Evolutionary conservation across 805 yeast genomes (phyloP).

Genomic region (Yarrowia osloensis): DNA sequence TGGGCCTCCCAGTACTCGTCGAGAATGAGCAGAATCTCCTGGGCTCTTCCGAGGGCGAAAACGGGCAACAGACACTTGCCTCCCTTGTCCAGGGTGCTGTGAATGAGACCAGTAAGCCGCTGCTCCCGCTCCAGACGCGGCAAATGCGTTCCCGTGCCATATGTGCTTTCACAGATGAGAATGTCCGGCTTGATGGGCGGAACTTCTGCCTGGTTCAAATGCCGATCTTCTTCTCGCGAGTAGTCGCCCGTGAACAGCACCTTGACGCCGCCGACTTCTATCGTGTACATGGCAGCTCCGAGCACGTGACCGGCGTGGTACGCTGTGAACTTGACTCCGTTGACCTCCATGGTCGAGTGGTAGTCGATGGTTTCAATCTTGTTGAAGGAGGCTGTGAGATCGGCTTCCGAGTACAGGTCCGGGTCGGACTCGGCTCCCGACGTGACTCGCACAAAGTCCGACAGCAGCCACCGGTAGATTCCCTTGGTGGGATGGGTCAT

Average conservation of each 20-base stretch:
- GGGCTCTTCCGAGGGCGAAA: slow-evolving; percentile 96
- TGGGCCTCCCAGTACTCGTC: slow-evolving; percentile 94
- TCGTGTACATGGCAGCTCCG: slow-evolving; percentile 97
- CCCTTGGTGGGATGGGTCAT: slow-evolving; percentile 99
- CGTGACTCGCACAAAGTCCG: slow-evolving; percentile 93
- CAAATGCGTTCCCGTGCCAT: slow-evolving; percentile 96
- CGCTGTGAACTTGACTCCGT: slow-evolving; percentile 94
- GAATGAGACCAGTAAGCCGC: slow-evolving; percentile 77
- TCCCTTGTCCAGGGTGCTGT: slow-evolving; percentile 79
- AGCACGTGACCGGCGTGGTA: slow-evolving; percentile 99
- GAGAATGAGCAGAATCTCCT: slow-evolving; percentile 81
- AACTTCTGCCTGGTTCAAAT: slow-evolving; percentile 90
- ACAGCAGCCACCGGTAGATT: slow-evolving; percentile 89
- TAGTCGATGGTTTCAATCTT: slow-evolving; percentile 91
- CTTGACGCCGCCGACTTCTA: slow-evolving; percentile 91
- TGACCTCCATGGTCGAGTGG: slow-evolving; percentile 92
- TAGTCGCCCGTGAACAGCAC: slow-evolving; percentile 94
- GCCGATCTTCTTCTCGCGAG: slow-evolving; percentile 94
- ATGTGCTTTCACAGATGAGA: slow-evolving; percentile 90
- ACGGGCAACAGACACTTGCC: slow-evolving; percentile 93
- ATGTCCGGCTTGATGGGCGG: slow-evolving; percentile 89
- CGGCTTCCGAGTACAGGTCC: slow-evolving; percentile 83
- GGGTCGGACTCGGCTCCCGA: slow-evolving; percentile 43
- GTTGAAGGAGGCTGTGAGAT: slow-evolving; percentile 82
- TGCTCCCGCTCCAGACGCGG: slow-evolving; percentile 84